Base-by-base conservation (phyloP, 2,329 filamentous ascomycete genomes). In the Aureobasidium sp. region DNA sequence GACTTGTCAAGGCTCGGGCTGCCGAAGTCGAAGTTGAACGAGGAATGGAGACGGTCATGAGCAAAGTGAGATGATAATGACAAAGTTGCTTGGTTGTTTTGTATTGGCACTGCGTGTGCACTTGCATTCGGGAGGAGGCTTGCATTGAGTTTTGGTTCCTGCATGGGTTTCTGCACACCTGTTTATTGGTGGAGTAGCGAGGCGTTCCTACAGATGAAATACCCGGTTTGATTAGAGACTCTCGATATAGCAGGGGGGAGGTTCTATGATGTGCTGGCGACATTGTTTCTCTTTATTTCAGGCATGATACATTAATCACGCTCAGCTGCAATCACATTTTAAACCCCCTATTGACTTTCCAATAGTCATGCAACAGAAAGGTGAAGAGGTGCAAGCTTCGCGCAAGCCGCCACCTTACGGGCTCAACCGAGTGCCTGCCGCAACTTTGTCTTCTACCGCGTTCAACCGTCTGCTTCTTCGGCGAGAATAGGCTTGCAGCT, bases 31-130 rank as follows among this genome's bases (percentile, higher is more conserved):
- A 89, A 63, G 86, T 92, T 1, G 87, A 89, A 65, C 84, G 91
- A 65, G 92, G 91, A 0, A 76, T 84, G 20, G 93, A 97, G 77
- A 97, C 94, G 2, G 90, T 99, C 65, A 97, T 99, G 93, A 87
- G 89, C 65, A 93, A 90, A 77, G 85, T 97, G 53, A 94, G 92
- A 76, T 95, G 67, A 72, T 51, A 11, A 58, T 20, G 29, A 47
- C 12, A 39, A 59, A 34, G n/a, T 27, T 51, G 34, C 25, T 15
- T 60, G 17, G 29, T 41, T 42, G 34, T 39, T 60, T n/a, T 49
- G 15, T 36, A 25, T 51, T 42, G 34, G 36, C 34, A 42, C 20
- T 60, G 29, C 17, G 17, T 12, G 42, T 29, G 25, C 22, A n/a
- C 22, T 34, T 48, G 44, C 17, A 36, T 51, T 57, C 41, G 53